Evolutionary conservation across 2,329 filamentous ascomycete genomes (phyloP), one percentile per base, ranked within the genome.

Genomic region (Trichoderma lentiforme): DNA sequence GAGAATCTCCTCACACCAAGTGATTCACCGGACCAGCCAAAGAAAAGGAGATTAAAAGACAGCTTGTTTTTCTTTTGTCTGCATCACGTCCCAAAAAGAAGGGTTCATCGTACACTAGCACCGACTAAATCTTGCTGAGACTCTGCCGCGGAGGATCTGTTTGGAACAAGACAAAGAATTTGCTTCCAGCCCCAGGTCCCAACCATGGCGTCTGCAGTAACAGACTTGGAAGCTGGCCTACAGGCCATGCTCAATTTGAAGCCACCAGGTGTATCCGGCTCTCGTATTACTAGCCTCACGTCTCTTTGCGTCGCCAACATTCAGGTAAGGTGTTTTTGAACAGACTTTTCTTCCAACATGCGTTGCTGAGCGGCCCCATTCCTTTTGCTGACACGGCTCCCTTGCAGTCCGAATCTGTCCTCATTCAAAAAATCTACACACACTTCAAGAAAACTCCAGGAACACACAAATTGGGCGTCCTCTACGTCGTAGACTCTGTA

Each of bases 401-500:
- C 32, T 71, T 58, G 51, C 75, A 98, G 96, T 95, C 93, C 83
- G 95, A 98, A 85, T 96, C 94, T 70, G 91, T 95, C 78, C 90
- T 99, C 80, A 93, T 98, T 78, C 94, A 97, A 82, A 98, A 97
- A 82, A 92, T 99, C 79, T 97, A 93, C 84, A 97, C 95, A 76
- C 95, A 98, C 80, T 97, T 98, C 88, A 97, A 97, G 84, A 97
- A 96, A 84, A 92, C 95, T 76, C 93, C 94, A 73, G 90, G 90
- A 81, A 97, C 94, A 81, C 95, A 99, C 89, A 99, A 99, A 85
- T 89, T 99, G 83, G 96, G 96, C 84, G 95, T 98, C 80, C 91
- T 99, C 85, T 99, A 99, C 91, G 95, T 98, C 85, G 93, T 99
- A 95, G 96, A 99, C 88, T 97, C 95, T 87, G 95, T 99, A 89